Evolutionary conservation across 1,139 yeast genomes (phyloP).

Genomic region (Pichia sp.): DNA sequence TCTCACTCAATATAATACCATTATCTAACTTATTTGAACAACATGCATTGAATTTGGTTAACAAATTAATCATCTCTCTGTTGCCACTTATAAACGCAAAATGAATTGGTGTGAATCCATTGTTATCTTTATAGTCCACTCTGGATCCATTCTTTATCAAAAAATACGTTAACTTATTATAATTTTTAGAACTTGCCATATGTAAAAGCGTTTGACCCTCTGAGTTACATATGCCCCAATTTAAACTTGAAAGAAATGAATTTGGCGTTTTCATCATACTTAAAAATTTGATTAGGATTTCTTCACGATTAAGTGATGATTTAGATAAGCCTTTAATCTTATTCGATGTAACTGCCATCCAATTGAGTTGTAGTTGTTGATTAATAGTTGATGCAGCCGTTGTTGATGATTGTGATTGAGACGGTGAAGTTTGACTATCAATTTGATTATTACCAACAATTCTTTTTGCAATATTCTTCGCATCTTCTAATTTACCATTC

Average conservation of each 20-base stretch:
- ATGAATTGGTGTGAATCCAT: conserved; percentile 83
- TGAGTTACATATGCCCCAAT: conserved; percentile 71
- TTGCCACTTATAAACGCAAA: conserved; percentile 76
- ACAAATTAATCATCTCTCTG: conserved; percentile 49
- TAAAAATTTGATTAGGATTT: conserved; percentile 55
- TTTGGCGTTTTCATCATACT: conserved; percentile 56
- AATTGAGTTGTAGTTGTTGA: conserved; percentile 21
- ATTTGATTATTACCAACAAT: conserved; percentile 58
- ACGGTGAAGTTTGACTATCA: conserved; percentile 11
- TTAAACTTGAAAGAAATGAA: conserved; percentile 54
- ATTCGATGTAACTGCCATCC: conserved; percentile 37
- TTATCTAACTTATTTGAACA: conserved; percentile 48
- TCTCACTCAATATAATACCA: conserved; percentile 45
- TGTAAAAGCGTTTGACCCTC: conserved; percentile 89
- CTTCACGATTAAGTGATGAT: conserved; percentile 47
- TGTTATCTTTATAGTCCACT: conserved; percentile 65
- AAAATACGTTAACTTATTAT: conserved; percentile 51
- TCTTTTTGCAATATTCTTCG: conserved; percentile 80
- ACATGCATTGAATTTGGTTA: conserved; percentile 61
- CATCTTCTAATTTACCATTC: conserved; percentile 92
- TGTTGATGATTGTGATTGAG: conserved; percentile 3
- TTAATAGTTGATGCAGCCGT: conserved; percentile 22
- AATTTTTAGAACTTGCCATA: conserved; percentile 72
- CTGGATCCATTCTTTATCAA: conserved; percentile 76
- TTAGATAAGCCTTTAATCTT: conserved; percentile 44